Evolutionary conservation across 345 rosid species (phyloP), one percentile per base, ranked within the genome.

Genomic region (Bruguiera sexangula): DNA sequence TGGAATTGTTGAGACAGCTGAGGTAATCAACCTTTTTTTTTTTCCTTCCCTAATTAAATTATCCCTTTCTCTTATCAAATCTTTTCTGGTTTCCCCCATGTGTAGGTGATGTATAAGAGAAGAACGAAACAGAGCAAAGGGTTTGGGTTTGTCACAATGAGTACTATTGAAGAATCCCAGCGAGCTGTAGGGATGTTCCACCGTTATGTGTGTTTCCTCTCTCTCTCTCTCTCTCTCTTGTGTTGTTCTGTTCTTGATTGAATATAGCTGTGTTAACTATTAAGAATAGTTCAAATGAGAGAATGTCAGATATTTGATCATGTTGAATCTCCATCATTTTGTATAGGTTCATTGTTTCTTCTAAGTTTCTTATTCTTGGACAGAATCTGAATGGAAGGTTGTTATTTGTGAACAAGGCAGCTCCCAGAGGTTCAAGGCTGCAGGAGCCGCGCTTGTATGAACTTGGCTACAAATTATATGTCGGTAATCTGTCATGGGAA

Each of bases 401-500:
- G 11, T 27, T 55, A 55, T 55, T 55, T 55, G 60, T 55, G 24
- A 55, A 55, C 60, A 55, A 27, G 60, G 60, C 60, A 21, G 60
- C 60, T 24, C 60, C 60, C 60, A 55, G 27, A 9, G 30, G 29
- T 8, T 55, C 29, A 55, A 55, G 60, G 30, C 30, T 30, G 16
- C 16, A 30, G 60, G 16, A 22, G 60, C 27, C 30, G 24, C 30
- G 29, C 24, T 24, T 55, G 15, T 15, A 55, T 55, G 30, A 55
- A 9, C 60, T 55, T 10, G 60, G 60, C 29, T 55, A 55, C 60
- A 22, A 27, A 55, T 16, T 22, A 3, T 55, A 9, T 55, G 30
- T 27, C 9, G 60, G 30, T 55, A 55, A 55, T 22, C 29, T 55
- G 30, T 13, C 60, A 8, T 10, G 60, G 60, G 60, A 24, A 24